These are phyloP conservation scores for Geotrichum bryndzae DNA, from an alignment of 1,139 yeast genomes.

Conservation along the genomic window DNA sequence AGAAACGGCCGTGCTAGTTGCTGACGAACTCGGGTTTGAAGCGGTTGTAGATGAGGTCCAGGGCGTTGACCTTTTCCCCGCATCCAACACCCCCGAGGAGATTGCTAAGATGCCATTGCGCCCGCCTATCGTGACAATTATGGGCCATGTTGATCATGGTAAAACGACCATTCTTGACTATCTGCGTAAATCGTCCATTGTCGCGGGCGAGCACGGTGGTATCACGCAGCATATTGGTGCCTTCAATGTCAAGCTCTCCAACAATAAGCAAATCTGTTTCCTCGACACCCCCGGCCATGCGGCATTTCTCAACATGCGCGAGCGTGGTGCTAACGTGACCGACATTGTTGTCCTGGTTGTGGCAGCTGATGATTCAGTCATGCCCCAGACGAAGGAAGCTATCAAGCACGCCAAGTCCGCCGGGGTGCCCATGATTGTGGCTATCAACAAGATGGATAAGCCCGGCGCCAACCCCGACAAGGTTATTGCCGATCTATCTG, in stretches of 20 bases:
- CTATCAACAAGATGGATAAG: constrained; percentile 87
- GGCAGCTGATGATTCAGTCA: constrained; percentile 97
- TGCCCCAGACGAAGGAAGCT: constrained; percentile 97
- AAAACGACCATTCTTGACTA: constrained; percentile 89
- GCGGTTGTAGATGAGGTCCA: constrained; percentile 50
- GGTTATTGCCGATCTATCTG: constrained; percentile 71
- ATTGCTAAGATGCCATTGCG: constrained; percentile 47
- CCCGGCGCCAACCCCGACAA: constrained; percentile 65
- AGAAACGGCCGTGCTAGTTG: constrained; percentile 79
- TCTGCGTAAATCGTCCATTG: constrained; percentile 77
- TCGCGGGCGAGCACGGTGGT: constrained; percentile 86
- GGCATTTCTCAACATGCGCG: constrained; percentile 92
- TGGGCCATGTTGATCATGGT: constrained; percentile 99
- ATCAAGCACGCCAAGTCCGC: constrained; percentile 84
- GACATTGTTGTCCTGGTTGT: constrained; percentile 90
- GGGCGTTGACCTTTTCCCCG: constrained; percentile 56
- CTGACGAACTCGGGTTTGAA: constrained; percentile 82
- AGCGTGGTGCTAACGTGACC: constrained; percentile 91
- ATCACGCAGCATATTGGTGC: constrained; percentile 98
- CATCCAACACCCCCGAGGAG: constrained; percentile 34
- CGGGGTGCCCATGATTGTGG: constrained; percentile 83
- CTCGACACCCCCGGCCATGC: constrained; percentile 98
- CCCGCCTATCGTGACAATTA: constrained; percentile 92
- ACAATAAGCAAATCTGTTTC: constrained; percentile 70
- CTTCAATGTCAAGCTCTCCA: constrained; percentile 73